Percentiles rank a stretch among this genome's conserved stretches.
These are phyloP conservation scores for Penicillium pancosmium DNA, from an alignment of 495 filamentous ascomycete genomes.

Conservation along the genomic window DNA sequence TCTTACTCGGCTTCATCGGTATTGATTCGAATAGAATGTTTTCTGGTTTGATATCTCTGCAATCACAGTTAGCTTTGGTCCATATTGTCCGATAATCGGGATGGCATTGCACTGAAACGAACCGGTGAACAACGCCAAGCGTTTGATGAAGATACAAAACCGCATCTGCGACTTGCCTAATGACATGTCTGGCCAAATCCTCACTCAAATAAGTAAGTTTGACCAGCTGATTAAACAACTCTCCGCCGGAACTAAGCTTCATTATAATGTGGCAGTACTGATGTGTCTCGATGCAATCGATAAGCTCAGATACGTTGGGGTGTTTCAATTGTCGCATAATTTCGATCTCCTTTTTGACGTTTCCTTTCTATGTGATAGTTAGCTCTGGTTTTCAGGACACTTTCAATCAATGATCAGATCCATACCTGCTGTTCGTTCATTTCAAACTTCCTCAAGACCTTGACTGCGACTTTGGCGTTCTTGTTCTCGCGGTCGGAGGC, in stretches of 20 bases:
- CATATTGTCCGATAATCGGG: not conserved
- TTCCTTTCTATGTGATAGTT: slow-evolving; percentile 64
- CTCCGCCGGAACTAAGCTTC: slow-evolving; percentile 83
- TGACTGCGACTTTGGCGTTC: slow-evolving; percentile 13
- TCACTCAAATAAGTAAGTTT: slow-evolving; percentile 92
- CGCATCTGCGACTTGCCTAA: slow-evolving; percentile 81
- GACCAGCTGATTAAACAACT: slow-evolving; percentile 91
- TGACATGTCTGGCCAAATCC: slow-evolving; percentile 82
- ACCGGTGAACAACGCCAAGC: slow-evolving; percentile 87
- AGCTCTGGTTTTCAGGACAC: not conserved
- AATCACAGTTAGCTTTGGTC: not conserved
- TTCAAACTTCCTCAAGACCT: slow-evolving; percentile 18
- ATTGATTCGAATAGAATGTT: slow-evolving; percentile 84
- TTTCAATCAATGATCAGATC: too few species aligned
- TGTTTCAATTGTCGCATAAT: slow-evolving; percentile 90
- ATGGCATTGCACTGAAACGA: slow-evolving; percentile 29
- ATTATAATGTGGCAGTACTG: slow-evolving; percentile 91
- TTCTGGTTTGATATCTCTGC: slow-evolving; percentile 90
- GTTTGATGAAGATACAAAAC: slow-evolving; percentile 84
- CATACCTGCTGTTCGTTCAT: slow-evolving; percentile 19
- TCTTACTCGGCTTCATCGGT: slow-evolving; percentile 70
- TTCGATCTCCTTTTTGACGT: slow-evolving; percentile 89
- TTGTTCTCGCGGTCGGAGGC: slow-evolving; percentile 12
- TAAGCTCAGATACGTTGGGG: slow-evolving; percentile 79
- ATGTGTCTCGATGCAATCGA: slow-evolving; percentile 80